A percentile compares a stretch with the other conserved stretches of the same genome.
These are phyloP conservation scores for Aureoboletus auriporus DNA, from an alignment of 768 basidiomycete genomes.

Conservation along the genomic window DNA sequence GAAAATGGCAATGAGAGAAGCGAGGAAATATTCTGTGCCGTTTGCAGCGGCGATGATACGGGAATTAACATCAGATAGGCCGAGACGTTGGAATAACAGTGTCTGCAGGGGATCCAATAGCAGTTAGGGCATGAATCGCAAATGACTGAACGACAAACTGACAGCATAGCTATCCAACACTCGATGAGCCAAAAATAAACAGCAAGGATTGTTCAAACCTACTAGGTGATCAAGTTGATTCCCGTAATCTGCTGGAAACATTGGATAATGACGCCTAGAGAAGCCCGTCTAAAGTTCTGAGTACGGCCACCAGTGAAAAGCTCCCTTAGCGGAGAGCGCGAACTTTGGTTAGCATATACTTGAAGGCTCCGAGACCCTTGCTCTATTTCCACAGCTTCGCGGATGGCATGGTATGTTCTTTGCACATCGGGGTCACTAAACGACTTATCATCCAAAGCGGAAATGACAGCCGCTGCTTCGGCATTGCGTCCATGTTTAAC, in stretches of 20 bases:
- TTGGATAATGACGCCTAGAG: slow-evolving; percentile 53
- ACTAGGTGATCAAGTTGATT: slow-evolving; percentile 65
- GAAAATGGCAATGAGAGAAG: slow-evolving; percentile 67
- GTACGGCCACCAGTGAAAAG: slow-evolving; percentile 51
- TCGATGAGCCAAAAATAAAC: too few relatives aligned
- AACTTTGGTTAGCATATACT: neutral
- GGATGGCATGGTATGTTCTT: slow-evolving; percentile 45
- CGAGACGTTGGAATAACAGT: slow-evolving; percentile 54
- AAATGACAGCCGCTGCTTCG: slow-evolving; percentile 57
- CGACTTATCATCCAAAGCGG: slow-evolving; percentile 54
- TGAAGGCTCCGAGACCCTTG: slow-evolving; percentile 6
- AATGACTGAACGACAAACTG: neutral
- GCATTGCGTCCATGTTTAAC: slow-evolving; percentile 50
- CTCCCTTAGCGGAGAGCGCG: slow-evolving; percentile 39
- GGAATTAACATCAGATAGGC: slow-evolving; percentile 52
- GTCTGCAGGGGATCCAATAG: slow-evolving; percentile 30
- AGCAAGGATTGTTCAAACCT: slow-evolving; percentile 22
- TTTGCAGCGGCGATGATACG: slow-evolving; percentile 64
- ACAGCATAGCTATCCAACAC: too few relatives aligned
- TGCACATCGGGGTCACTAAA: slow-evolving; percentile 41
- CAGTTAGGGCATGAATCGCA: neutral
- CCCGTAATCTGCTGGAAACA: slow-evolving; percentile 70
- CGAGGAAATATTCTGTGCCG: slow-evolving; percentile 68
- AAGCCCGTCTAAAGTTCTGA: slow-evolving; percentile 45
- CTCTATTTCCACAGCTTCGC: slow-evolving; percentile 49